A percentile compares a stretch with the other conserved stretches of the same genome.
Evolutionary conservation across 2,329 filamentous ascomycete genomes (phyloP).

Genomic region (Cladosporium cucumerinum): DNA sequence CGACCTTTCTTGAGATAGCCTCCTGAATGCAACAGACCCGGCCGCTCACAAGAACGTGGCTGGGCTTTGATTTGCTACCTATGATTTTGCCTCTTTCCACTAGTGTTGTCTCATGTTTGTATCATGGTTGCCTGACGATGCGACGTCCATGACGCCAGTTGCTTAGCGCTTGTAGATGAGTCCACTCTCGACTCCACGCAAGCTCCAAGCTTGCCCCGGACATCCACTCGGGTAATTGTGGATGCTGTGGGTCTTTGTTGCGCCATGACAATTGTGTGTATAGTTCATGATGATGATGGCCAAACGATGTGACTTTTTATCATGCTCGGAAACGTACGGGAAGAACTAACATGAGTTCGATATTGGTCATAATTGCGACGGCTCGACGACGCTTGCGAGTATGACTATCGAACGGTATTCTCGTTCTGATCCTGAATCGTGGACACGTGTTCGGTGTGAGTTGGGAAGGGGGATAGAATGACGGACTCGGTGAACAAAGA

Average conservation of each 20-base stretch:
- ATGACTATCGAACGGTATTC: not conserved
- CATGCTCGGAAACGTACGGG: not conserved
- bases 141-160: constrained; percentile 15
- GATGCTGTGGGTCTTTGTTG: not conserved
- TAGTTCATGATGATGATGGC: not conserved
- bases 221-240: not conserved
- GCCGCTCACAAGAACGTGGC: not conserved
- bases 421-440: not conserved
- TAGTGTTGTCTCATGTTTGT: not conserved
- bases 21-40: constrained; percentile 5
- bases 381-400: not conserved
- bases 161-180: constrained; percentile 1
- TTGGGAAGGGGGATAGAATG: no score
- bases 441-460: not conserved
- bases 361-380: not conserved
- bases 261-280: not conserved
- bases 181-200: constrained; percentile 10
- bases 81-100: not conserved
- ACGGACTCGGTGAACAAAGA: no score
- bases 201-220: constrained; percentile 8
- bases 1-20: constrained; percentile 11
- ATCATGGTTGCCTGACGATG: not conserved
- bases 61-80: constrained; percentile 7
- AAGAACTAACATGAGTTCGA: not conserved
- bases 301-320: not conserved